These are phyloP conservation scores for Truncatella angustata DNA, from an alignment of 2,329 filamentous ascomycete genomes.

Conservation along the genomic window DNA sequence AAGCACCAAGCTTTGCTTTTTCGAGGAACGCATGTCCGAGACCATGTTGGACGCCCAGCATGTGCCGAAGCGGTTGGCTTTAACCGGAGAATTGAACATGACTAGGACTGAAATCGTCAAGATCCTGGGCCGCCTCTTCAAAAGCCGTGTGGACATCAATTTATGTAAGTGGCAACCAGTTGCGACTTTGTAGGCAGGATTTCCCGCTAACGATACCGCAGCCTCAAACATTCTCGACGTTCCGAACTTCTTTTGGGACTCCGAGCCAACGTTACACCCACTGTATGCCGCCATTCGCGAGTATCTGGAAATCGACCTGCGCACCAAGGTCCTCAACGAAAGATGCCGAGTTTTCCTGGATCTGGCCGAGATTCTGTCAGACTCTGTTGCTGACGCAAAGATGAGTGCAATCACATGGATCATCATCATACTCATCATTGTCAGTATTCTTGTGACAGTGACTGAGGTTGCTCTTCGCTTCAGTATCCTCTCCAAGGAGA, in stretches of 20 bases:
- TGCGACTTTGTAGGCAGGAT: neutral
- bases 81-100: slow-evolving; percentile 91
- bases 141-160: slow-evolving; percentile 94
- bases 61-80: slow-evolving; percentile 82
- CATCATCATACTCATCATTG: slow-evolving; percentile 87
- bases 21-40: slow-evolving; percentile 92
- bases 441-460: slow-evolving; percentile 88
- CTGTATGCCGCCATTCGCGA: slow-evolving; percentile 93
- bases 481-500: slow-evolving; percentile 59
- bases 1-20: slow-evolving; percentile 93
- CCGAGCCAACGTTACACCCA: slow-evolving; percentile 89
- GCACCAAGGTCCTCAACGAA: slow-evolving; percentile 96
- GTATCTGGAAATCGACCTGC: slow-evolving; percentile 94
- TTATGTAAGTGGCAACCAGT: slow-evolving; percentile 68
- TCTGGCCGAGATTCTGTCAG: slow-evolving; percentile 89
- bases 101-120: slow-evolving; percentile 87
- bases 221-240: slow-evolving; percentile 95
- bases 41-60: slow-evolving; percentile 94
- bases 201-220: slow-evolving; percentile 34
- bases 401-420: slow-evolving; percentile 99
- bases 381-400: slow-evolving; percentile 88
- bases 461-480: slow-evolving; percentile 88
- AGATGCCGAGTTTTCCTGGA: slow-evolving; percentile 95
- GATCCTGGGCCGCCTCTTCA: slow-evolving; percentile 87
- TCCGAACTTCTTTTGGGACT: slow-evolving; percentile 98